A percentile compares a stretch with the other conserved stretches of the same genome.
Conservation (phyloP, 2,329 filamentous ascomycete genomes). For the Peltaster fructicola region DNA sequence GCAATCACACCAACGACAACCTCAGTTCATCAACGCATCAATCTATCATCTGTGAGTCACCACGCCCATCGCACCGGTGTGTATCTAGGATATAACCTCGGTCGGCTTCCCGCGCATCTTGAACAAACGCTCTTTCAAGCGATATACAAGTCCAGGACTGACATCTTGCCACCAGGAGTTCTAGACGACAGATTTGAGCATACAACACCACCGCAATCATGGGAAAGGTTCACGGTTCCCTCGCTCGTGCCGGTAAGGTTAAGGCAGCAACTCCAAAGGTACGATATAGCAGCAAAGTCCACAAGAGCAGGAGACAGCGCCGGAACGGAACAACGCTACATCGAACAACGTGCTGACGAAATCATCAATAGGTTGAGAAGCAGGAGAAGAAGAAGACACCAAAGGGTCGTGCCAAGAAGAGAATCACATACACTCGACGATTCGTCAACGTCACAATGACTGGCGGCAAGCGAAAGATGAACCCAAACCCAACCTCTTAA, state of each 20-base stretch:
- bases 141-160: too few relatives aligned
- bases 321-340: background rate
- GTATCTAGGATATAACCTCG: too few relatives aligned
- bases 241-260: conserved; percentile 94
- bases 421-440: conserved; percentile 86
- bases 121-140: too few relatives aligned
- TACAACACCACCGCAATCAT: conserved; percentile 39
- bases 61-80: too few relatives aligned
- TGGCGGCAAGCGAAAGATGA: conserved; percentile 98
- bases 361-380: conserved; percentile 48
- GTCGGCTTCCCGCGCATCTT: too few relatives aligned
- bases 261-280: conserved; percentile 92
- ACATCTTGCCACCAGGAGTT: too few relatives aligned
- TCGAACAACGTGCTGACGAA: conserved; percentile 11
- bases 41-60: too few relatives aligned
- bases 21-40: too few relatives aligned
- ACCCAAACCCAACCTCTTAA: conserved; percentile 66
- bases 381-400: conserved; percentile 95
- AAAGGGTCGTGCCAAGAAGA: conserved; percentile 96
- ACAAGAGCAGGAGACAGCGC: background rate
- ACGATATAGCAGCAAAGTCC: conserved; percentile 23
- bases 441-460: conserved; percentile 98
- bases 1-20: too few relatives aligned
- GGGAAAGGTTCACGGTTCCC: conserved; percentile 88
- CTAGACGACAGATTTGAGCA: conserved; percentile 2